Conservation (phyloP, 2,329 filamentous ascomycete species). For the Stagonosporopsis chrysanthemi region DNA sequence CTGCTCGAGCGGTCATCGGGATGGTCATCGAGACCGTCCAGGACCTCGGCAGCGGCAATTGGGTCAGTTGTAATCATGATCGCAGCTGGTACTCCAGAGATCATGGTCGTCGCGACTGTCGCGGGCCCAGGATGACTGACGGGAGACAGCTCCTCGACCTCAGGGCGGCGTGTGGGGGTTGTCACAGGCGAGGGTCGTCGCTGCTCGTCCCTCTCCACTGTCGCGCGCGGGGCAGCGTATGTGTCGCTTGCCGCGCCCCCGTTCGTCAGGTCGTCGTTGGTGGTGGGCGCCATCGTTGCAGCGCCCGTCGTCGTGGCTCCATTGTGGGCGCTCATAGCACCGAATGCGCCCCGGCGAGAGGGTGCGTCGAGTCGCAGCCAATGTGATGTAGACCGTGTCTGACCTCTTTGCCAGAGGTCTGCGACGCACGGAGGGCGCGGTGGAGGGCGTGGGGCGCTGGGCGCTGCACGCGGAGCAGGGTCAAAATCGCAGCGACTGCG, state of each 20-base stretch:
- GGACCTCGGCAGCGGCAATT: conserved; percentile 19
- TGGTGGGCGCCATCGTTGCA: conserved; percentile 43
- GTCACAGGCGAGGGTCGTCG: conserved; percentile 48
- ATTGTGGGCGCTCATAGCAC: conserved; percentile 39
- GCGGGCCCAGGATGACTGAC: conserved; percentile 22
- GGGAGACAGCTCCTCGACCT: conserved; percentile 26
- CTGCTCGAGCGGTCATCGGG: conserved; percentile 77
- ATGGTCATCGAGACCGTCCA: conserved; percentile 55
- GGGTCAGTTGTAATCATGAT: conserved; percentile 27
- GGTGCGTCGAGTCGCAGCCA: conserved; percentile 37
- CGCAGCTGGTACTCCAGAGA: conserved; percentile 36
- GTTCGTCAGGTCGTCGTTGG: conserved; percentile 20
- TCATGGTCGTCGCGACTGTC: conserved; percentile 30
- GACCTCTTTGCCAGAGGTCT: conserved; percentile 16
- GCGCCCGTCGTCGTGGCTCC: conserved; percentile 46
- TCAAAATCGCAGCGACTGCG: conserved; percentile 34
- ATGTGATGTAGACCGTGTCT: conserved; percentile 22
- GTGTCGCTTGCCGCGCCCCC: not conserved
- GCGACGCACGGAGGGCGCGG: conserved; percentile 28
- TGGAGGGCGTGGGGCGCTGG: conserved; percentile 21
- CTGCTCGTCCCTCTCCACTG: conserved; percentile 8
- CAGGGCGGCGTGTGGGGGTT: conserved; percentile 52
- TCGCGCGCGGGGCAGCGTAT: not conserved
- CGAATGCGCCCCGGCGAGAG: conserved; percentile 47
- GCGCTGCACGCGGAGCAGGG: conserved; percentile 36